phyloP scores from a whole-genome alignment of 1,139 yeast species.

The Saccharomyces uvarum region DNA sequence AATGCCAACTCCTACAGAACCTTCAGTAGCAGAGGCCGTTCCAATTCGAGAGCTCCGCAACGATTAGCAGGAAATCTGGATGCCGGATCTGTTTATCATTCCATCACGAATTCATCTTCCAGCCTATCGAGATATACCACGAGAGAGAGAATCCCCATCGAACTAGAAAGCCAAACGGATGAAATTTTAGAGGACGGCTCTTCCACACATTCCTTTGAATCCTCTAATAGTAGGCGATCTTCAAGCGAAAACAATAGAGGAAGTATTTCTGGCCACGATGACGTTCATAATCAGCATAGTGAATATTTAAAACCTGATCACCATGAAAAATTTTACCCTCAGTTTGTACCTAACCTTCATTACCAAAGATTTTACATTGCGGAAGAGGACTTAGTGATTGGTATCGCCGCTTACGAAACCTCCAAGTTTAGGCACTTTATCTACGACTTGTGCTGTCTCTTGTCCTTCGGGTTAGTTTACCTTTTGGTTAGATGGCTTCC shows the following conservation, averaged over 20 bases:
- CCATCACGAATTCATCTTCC: conserved; percentile 31
- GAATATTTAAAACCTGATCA: conserved; percentile 31
- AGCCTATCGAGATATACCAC: conserved; percentile 34
- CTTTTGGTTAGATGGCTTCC: conserved; percentile 82
- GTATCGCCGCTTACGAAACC: conserved; percentile 80
- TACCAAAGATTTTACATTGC: conserved; percentile 84
- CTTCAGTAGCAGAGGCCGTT: conserved; percentile 1
- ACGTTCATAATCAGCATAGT: conserved; percentile 20
- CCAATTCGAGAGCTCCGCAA: background rate
- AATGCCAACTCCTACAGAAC: conserved; percentile 5
- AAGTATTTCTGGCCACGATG: conserved; percentile 21
- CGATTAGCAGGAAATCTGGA: background rate
- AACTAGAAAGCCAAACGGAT: conserved; percentile 30
- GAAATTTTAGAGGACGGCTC: conserved; percentile 18
- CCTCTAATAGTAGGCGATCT: conserved; percentile 10
- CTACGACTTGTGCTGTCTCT: conserved; percentile 49
- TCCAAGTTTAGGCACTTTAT: conserved; percentile 40
- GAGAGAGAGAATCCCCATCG: conserved; percentile 40
- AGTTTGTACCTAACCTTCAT: conserved; percentile 39
- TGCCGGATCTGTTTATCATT: conserved; percentile 1
- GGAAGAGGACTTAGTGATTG: conserved; percentile 89
- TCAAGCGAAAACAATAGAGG: conserved; percentile 21
- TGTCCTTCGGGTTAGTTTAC: conserved; percentile 65
- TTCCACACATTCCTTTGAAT: conserved; percentile 13
- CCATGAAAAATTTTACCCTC: conserved; percentile 39